Conservation (phyloP, 805 yeast species). For the Suhomyces faveliae region DNA sequence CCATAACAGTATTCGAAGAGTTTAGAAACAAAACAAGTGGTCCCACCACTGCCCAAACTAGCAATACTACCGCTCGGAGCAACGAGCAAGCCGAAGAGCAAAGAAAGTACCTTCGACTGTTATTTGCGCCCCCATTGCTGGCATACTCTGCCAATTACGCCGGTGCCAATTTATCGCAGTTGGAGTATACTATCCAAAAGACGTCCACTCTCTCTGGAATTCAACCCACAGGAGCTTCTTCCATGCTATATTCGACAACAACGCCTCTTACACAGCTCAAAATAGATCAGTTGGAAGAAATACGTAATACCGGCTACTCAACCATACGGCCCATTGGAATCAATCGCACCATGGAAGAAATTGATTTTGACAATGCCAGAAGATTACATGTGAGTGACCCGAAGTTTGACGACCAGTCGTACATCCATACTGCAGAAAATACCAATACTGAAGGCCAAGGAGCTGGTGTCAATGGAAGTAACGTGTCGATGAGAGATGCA, state of each 20-base stretch:
- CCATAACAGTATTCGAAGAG: constrained; percentile 3
- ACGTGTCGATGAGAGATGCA: constrained; percentile 4
- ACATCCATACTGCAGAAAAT: constrained; percentile 24
- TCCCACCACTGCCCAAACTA: background rate
- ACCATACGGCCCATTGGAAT: constrained; percentile 40
- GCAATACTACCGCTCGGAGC: constrained; percentile 8
- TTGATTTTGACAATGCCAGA: constrained; percentile 25
- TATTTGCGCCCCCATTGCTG: constrained; percentile 52
- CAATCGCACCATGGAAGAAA: constrained; percentile 39
- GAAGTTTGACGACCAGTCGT: constrained; percentile 16
- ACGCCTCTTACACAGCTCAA: constrained; percentile 20
- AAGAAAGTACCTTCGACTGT: constrained; percentile 17
- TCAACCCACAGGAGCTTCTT: background rate
- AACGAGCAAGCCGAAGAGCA: constrained; percentile 19
- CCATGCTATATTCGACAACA: constrained; percentile 4
- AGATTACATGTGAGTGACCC: constrained; percentile 10
- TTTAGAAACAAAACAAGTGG: constrained; percentile 1
- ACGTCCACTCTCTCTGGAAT: constrained; percentile 9
- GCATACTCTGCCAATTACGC: constrained; percentile 50
- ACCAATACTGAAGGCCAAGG: constrained; percentile 11
- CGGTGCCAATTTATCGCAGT: constrained; percentile 15
- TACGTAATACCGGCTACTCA: constrained; percentile 34
- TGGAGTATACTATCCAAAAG: constrained; percentile 24
- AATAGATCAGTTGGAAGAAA: constrained; percentile 23
- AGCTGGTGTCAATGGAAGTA: constrained; percentile 13